A percentile compares a stretch with the other conserved stretches of the same genome.
phyloP scores from a whole-genome alignment of 176 grass and related monocot genomes.

The Carex cristatella region DNA sequence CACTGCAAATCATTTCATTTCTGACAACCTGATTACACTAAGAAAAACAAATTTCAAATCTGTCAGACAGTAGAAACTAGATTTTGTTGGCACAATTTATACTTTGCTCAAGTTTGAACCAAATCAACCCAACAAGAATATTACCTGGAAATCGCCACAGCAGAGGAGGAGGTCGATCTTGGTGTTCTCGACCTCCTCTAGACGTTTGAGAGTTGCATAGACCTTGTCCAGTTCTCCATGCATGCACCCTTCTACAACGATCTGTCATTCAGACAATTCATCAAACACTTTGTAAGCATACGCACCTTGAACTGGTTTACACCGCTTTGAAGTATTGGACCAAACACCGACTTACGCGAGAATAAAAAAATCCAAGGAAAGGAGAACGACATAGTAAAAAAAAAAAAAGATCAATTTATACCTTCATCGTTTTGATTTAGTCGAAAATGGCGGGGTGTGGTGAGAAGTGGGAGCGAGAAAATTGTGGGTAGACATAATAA shows the following conservation, averaged over 20 bases:
- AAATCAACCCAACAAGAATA: background rate
- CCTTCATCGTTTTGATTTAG: conserved; percentile 4
- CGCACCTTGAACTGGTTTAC: background rate
- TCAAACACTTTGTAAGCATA: conserved; percentile 31
- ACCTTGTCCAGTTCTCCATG: conserved; percentile 80
- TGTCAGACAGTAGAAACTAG: conserved; percentile 3
- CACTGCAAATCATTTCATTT: conserved; percentile 59
- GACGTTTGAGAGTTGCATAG: conserved; percentile 48
- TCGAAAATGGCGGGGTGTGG: background rate
- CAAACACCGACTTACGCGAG: background rate
- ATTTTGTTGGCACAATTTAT: background rate
- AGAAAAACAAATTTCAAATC: background rate
- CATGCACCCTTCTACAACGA: conserved; percentile 86
- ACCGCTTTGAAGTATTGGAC: background rate
- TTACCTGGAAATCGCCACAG: conserved; percentile 92
- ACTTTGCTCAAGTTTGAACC: background rate
- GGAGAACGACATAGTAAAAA: background rate
- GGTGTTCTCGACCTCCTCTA: conserved; percentile 54
- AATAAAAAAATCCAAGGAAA: background rate
- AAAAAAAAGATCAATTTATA: background rate
- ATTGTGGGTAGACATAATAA: background rate
- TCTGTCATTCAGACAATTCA: conserved; percentile 46
- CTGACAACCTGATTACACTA: conserved; percentile 55
- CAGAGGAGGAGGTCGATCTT: conserved; percentile 92
- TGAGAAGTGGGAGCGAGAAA: background rate